Evolutionary conservation across 1,139 yeast genomes (phyloP).

Genomic region (Protomyces inouyei): DNA sequence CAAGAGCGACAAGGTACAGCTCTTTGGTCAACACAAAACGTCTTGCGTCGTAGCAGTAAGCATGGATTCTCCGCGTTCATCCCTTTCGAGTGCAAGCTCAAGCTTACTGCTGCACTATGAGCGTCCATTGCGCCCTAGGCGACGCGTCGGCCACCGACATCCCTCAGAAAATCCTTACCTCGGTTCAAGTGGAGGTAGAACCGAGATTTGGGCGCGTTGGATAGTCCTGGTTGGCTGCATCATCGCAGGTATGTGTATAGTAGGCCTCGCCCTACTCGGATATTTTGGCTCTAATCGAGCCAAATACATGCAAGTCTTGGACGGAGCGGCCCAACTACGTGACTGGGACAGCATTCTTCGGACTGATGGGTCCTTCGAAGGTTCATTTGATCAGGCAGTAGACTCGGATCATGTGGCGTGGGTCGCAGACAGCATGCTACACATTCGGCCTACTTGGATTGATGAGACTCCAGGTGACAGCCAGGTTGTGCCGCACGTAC

Average conservation of each 20-base stretch:
- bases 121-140: too few relatives aligned
- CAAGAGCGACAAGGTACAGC: too few relatives aligned
- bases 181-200: neutral
- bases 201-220: conserved; percentile 8
- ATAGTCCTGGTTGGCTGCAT: conserved; percentile 9
- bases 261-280: conserved; percentile 27
- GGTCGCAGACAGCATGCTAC: conserved; percentile 28
- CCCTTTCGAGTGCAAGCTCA: too few relatives aligned
- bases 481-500: conserved; percentile 27
- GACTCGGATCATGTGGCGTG: conserved; percentile 24
- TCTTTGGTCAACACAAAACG: too few relatives aligned
- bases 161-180: too few relatives aligned
- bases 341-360: conserved; percentile 29
- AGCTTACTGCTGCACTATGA: too few relatives aligned
- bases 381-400: conserved; percentile 31
- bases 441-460: conserved; percentile 30
- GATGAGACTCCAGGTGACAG: neutral
- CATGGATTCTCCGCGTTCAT: too few relatives aligned
- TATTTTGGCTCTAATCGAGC: conserved; percentile 25
- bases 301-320: conserved; percentile 5
- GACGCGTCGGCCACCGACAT: too few relatives aligned
- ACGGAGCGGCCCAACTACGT: neutral
- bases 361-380: conserved; percentile 31
- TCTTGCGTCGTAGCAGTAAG: too few relatives aligned
- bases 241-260: neutral